Evolutionary conservation across 78 protist genomes (phyloP).

Genomic region (Dictyostelium brefeldianum): DNA sequence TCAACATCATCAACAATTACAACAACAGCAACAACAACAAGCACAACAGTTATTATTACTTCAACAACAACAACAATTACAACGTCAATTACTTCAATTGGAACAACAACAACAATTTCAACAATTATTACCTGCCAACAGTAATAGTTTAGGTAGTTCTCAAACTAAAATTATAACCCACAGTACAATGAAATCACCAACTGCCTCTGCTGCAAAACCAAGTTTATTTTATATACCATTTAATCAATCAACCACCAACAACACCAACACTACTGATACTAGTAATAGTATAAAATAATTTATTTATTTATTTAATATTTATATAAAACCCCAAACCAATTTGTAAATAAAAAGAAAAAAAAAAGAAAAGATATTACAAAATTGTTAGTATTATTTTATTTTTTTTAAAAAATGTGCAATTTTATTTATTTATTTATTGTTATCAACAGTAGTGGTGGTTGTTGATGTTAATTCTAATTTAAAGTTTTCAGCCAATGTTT

Average conservation of each 20-base stretch:
- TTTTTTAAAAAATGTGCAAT: background rate
- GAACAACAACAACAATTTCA: conserved; percentile 11
- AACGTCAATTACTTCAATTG: conserved; percentile 1
- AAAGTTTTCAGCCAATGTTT: conserved; percentile 30
- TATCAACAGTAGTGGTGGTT: background rate
- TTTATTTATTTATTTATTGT: background rate
- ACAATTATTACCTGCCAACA: background rate
- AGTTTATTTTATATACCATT: conserved; percentile 16
- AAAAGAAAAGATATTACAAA: background rate
- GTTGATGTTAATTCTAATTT: background rate
- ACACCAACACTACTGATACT: background rate
- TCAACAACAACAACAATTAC: conserved; percentile 25
- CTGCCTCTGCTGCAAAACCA: conserved; percentile 16
- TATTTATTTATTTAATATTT: background rate
- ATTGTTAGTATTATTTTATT: too few relatives aligned
- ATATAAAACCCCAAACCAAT: background rate
- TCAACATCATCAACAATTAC: background rate
- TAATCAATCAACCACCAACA: background rate
- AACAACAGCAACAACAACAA: conserved; percentile 8
- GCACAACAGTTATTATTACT: background rate
- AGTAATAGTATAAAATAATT: background rate
- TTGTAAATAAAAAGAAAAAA: background rate
- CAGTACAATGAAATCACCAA: background rate
- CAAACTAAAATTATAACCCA: background rate
- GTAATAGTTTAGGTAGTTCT: too few relatives aligned